Percentiles rank a stretch among this genome's conserved stretches.
Conservation (phyloP, 23 red algal genomes). For the Gracilaria domingensis region DNA sequence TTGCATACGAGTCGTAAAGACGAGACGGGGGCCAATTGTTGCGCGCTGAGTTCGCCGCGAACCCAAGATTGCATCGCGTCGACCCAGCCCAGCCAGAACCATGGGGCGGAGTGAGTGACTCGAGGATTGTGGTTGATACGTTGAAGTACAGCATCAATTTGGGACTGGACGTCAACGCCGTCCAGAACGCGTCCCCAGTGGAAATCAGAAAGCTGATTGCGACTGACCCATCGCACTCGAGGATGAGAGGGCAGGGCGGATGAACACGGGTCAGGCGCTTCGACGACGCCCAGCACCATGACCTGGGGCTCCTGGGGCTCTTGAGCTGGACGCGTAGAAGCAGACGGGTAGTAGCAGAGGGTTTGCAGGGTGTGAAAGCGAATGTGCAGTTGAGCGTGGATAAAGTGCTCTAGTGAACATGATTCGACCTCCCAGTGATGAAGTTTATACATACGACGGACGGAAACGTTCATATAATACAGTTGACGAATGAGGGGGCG, state of each 20-base stretch:
- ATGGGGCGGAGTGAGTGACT: not conserved
- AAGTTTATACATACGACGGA: not conserved
- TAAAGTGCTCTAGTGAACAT: not conserved
- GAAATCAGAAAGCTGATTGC: not conserved
- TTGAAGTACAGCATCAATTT: not conserved
- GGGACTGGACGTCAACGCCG: not conserved
- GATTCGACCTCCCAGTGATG: constrained; percentile 25
- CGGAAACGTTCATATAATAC: constrained; percentile 7
- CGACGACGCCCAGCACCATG: not conserved
- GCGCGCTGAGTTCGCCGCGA: not conserved
- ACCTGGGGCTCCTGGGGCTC: not conserved
- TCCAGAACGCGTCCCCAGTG: not conserved
- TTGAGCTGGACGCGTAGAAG: not conserved
- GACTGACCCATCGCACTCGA: not conserved
- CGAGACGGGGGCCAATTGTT: not conserved
- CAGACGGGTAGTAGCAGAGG: not conserved
- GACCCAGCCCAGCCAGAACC: not conserved
- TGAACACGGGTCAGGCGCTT: not conserved
- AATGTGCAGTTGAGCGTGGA: not conserved
- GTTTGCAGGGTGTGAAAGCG: not conserved
- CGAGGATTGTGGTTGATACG: not conserved
- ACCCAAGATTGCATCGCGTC: not conserved
- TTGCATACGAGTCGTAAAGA: not conserved
- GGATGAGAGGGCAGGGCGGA: not conserved
- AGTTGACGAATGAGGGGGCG: constrained; percentile 1